Evolutionary conservation across 176 grass and related monocot species (phyloP), one percentile per base, ranked within the genome.

Genomic region (Lolium rigidum): DNA sequence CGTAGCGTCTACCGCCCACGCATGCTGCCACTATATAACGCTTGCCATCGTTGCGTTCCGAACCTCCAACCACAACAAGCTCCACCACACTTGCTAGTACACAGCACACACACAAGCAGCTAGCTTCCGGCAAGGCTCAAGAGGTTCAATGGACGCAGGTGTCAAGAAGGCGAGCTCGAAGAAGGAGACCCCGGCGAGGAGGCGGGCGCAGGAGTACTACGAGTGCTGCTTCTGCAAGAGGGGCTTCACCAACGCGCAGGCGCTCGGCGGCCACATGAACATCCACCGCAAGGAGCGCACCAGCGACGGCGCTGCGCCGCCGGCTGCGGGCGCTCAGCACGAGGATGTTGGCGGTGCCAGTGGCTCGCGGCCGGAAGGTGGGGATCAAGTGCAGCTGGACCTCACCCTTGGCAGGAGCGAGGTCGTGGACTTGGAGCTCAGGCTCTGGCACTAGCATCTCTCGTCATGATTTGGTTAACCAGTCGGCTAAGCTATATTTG

Each of bases 261-360:
- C 92, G 64, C 83, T 94, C 0, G 92, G 92, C 10, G 92, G 92
- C 31, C 92, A 94, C 87, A 94, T 94, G 92, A 94, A 94, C 89
- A 85, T 94, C 89, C 92, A 94, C 76, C 87, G 90, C 24, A 94
- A 91, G 79, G 89, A 89, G 65, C 87, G 92, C 0, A n/a, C n/a
- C n/a, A 41, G 70, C 16, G 63, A 10, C 20, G 55, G 50, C 3
- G 76, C 15, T 9, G 14, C 51, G 2, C 60, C 24, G 43, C 15
- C 43, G 49, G 35, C 82, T 6, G 6, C 41, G 54, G 21, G 25
- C 79, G 35, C 15, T 11, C 24, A 75, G 41, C 41, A 67, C 43
- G 48, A 3, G 76, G 41, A 60, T 9, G 84, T 14, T 28, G 48
- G 44, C 16, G 22, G 24, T 13, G 39, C 43, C 73, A 13, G 73